These are phyloP conservation scores for Strobilomyces echinocephalus DNA, from an alignment of 768 basidiomycete genomes.

Conservation along the genomic window DNA sequence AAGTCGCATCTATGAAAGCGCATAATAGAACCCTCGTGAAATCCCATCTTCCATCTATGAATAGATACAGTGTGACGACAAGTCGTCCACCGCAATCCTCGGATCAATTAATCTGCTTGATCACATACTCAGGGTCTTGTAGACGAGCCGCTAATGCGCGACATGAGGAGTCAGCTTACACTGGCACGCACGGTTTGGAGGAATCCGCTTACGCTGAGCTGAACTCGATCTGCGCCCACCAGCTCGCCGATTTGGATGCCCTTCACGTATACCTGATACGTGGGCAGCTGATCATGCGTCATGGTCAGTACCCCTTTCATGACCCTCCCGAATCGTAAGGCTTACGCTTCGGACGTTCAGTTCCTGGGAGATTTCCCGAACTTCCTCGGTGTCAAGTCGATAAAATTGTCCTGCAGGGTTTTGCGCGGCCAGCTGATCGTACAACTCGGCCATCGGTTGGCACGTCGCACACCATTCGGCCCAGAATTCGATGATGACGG, in stretches of 20 bases:
- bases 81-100: slow-evolving; percentile 7
- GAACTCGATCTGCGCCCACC: slow-evolving; percentile 23
- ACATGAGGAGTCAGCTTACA: slow-evolving; percentile 17
- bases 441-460: slow-evolving; percentile 16
- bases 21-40: slow-evolving; percentile 8
- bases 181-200: slow-evolving; percentile 3
- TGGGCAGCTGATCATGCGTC: slow-evolving; percentile 20
- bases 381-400: slow-evolving; percentile 29
- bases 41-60: slow-evolving; percentile 20
- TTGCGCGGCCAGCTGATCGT: slow-evolving; percentile 25
- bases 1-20: slow-evolving; percentile 18
- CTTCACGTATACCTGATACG: slow-evolving; percentile 30
- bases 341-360: slow-evolving; percentile 25
- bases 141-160: slow-evolving; percentile 24
- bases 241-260: slow-evolving; percentile 28
- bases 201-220: slow-evolving; percentile 21
- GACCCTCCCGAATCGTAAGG: slow-evolving; percentile 5
- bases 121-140: slow-evolving; percentile 28
- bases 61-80: slow-evolving; percentile 10
- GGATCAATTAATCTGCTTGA: background rate
- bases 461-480: slow-evolving; percentile 30
- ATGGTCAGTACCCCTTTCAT: slow-evolving; percentile 14
- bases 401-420: slow-evolving; percentile 26
- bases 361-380: slow-evolving; percentile 21
- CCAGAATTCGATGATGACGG: slow-evolving; percentile 31